phyloP scores from a whole-genome alignment of 2,329 filamentous ascomycete genomes.

The Amauroascus niger region DNA sequence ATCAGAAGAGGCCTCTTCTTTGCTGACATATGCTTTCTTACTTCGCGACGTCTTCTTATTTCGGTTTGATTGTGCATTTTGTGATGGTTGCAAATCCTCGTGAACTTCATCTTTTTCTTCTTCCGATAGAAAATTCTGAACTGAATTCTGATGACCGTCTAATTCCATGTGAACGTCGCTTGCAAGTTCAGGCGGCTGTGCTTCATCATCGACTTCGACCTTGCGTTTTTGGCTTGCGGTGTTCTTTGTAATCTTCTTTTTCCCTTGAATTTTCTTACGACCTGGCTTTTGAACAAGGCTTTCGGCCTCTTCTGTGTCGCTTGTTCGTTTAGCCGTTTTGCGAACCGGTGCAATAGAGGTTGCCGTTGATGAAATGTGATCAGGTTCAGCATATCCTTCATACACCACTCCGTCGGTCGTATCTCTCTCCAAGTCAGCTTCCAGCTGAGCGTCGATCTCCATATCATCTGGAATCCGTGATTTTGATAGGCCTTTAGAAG shows the following conservation, averaged over 20 bases:
- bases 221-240: not conserved
- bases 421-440: conserved; percentile 50
- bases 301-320: conserved; percentile 11
- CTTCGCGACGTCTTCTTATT: conserved; percentile 11
- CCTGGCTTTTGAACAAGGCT: conserved; percentile 7
- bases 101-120: not conserved
- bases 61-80: conserved; percentile 5
- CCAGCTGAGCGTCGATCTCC: conserved; percentile 56
- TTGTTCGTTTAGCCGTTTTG: conserved; percentile 9
- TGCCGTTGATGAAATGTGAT: not conserved
- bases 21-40: not conserved
- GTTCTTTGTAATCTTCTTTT: conserved; percentile 6
- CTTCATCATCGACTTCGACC: not conserved
- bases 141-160: not conserved
- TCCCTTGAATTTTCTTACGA: conserved; percentile 3
- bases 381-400: not conserved
- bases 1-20: not conserved
- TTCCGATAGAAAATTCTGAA: not conserved
- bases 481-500: conserved; percentile 41
- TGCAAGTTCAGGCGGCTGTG: not conserved
- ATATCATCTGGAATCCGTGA: conserved; percentile 48
- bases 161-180: conserved; percentile 1
- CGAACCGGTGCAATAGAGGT: not conserved
- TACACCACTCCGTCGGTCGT: not conserved
- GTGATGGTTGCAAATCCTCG: conserved; percentile 10